These are phyloP conservation scores for Paraconiothyrium brasiliense DNA, from an alignment of 2,329 filamentous ascomycete genomes.

Conservation along the genomic window DNA sequence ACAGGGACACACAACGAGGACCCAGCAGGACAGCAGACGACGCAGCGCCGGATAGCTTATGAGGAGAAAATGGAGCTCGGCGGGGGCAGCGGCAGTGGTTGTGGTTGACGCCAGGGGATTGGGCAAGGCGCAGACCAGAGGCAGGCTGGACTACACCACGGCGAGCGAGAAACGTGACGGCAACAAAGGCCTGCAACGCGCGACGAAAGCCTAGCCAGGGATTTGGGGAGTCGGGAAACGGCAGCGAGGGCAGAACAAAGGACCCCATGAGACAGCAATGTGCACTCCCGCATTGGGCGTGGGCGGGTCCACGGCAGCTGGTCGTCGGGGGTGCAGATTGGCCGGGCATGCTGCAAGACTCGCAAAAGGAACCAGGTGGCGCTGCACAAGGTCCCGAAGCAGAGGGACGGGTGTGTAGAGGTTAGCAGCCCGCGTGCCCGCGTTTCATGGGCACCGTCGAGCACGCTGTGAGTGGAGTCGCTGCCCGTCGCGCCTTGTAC, in stretches of 20 bases:
- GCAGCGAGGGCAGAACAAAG: constrained; percentile 11
- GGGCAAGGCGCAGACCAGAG: not conserved
- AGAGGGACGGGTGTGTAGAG: constrained; percentile 9
- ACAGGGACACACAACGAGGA: not conserved
- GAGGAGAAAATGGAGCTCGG: not conserved
- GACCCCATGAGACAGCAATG: not conserved
- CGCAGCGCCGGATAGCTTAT: not conserved
- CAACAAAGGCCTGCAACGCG: not conserved
- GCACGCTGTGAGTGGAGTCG: not conserved
- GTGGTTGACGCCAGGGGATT: not conserved
- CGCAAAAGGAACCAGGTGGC: constrained; percentile 9
- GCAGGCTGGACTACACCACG: constrained; percentile 4
- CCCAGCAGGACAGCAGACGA: not conserved
- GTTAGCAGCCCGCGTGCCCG: constrained; percentile 17
- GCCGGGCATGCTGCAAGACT: not conserved
- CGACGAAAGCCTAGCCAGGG: not conserved
- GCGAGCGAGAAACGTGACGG: constrained; percentile 9
- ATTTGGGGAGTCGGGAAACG: constrained; percentile 2
- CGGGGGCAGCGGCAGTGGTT: not conserved
- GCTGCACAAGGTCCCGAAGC: constrained; percentile 16
- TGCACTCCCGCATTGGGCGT: constrained; percentile 15
- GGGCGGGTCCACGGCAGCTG: not conserved
- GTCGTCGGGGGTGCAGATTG: not conserved
- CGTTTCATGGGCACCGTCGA: constrained; percentile 16
- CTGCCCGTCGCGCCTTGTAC: not conserved